These are phyloP conservation scores for Voacanga thouarsii DNA, from an alignment of 257 asterid genomes.

Conservation along the genomic window DNA sequence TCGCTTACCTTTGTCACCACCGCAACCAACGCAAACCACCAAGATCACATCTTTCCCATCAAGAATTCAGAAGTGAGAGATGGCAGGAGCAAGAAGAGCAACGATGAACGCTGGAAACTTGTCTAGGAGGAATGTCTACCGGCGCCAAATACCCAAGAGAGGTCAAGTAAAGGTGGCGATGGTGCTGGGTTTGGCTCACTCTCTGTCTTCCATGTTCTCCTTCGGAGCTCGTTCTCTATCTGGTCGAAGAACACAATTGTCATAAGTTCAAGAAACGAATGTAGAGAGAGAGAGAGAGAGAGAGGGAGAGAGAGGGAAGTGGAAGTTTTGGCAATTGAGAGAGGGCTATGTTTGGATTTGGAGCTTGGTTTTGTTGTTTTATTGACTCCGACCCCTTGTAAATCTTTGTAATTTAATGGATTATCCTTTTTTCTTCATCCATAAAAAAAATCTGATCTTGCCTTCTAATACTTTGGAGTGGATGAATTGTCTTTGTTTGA, in stretches of 20 bases:
- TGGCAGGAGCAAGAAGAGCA: constrained; percentile 46
- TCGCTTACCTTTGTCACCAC: neutral
- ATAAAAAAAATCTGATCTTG: neutral
- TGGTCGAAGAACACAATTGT: constrained; percentile 14
- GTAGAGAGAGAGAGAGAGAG: neutral
- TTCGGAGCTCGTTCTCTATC: constrained; percentile 34
- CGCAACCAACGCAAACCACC: neutral
- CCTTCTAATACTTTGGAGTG: neutral
- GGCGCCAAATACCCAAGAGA: constrained; percentile 64
- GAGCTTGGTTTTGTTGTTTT: constrained; percentile 11
- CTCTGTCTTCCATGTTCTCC: constrained; percentile 44
- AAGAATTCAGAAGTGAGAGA: constrained; percentile 16
- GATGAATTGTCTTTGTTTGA: neutral
- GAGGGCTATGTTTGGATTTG: constrained; percentile 16
- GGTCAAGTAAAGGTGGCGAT: constrained; percentile 73
- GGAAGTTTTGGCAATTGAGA: constrained; percentile 8
- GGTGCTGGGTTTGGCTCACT: constrained; percentile 53
- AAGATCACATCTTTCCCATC: neutral
- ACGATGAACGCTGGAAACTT: constrained; percentile 34
- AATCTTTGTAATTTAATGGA: constrained; percentile 15
- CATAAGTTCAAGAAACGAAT: neutral
- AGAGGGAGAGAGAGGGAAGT: neutral
- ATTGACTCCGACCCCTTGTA: constrained; percentile 15
- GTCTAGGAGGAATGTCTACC: constrained; percentile 33
- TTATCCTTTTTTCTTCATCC: neutral